Percentiles rank a stretch among this genome's conserved stretches.
phyloP scores from a whole-genome alignment of 169 alveolate genomes.

The Plasmodium falciparum region DNA sequence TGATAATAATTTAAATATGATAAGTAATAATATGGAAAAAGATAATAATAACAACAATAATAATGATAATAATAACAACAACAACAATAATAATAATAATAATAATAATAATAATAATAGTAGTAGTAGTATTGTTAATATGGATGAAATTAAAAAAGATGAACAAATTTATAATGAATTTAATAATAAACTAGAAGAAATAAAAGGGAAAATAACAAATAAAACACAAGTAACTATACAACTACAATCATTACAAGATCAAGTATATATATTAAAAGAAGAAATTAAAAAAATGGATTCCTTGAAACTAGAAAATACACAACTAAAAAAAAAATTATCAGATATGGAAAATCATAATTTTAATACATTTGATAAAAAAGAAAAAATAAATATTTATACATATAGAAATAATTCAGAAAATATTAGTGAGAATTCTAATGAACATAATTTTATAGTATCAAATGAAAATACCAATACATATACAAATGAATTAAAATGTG shows the following conservation, averaged over 20 bases:
- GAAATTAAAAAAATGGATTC: conserved; percentile 50
- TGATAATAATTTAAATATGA: neutral
- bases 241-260: conserved; percentile 30
- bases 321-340: conserved; percentile 42
- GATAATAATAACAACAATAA: neutral
- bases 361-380: conserved; percentile 20
- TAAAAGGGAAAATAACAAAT: conserved; percentile 25
- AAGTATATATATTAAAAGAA: conserved; percentile 30
- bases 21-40: neutral
- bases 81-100: neutral
- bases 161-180: conserved; percentile 6
- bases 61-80: too few species aligned
- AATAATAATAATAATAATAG: neutral
- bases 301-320: conserved; percentile 40
- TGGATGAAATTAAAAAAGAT: neutral
- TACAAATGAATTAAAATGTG: neutral
- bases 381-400: conserved; percentile 4
- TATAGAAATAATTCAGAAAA: conserved; percentile 13
- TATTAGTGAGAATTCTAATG: conserved; percentile 27
- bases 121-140: neutral
- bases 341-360: neutral
- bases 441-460: conserved; percentile 11
- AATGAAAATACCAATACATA: conserved; percentile 30
- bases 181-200: conserved; percentile 13
- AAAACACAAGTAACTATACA: conserved; percentile 49